Conservation (phyloP, 352 stramenopile genomes). For the Globisporangium paddicum region DNA sequence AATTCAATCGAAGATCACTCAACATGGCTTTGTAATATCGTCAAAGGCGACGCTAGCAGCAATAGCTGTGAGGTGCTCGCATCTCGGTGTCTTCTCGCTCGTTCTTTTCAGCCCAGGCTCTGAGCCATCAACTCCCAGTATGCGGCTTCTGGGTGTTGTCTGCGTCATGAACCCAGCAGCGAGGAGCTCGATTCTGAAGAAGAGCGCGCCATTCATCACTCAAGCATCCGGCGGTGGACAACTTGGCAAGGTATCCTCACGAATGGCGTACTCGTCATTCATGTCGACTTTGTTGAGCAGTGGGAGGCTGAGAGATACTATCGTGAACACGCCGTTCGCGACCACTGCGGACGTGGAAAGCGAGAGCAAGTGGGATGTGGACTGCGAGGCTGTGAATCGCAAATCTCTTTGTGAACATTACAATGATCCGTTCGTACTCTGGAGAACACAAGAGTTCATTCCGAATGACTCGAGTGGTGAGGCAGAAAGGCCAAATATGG, state of each 20-base stretch:
- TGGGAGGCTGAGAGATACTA: neutral
- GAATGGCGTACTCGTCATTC: neutral
- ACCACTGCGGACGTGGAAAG: constrained; percentile 7
- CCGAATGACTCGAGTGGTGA: neutral
- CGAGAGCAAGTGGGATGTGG: constrained; percentile 1
- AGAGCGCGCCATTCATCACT: neutral
- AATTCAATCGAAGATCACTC: neutral
- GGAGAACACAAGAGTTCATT: neutral
- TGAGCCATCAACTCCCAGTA: neutral
- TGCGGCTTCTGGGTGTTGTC: neutral
- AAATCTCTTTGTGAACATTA: neutral
- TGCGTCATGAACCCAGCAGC: neutral
- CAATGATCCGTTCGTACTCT: constrained; percentile 9
- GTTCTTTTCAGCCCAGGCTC: neutral
- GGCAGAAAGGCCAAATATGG: neutral
- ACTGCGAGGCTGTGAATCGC: constrained; percentile 3
- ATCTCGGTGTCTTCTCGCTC: neutral
- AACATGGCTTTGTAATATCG: neutral
- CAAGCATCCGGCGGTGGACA: neutral
- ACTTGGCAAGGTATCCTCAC: neutral
- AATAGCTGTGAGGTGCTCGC: no score
- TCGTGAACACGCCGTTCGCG: constrained; percentile 7
- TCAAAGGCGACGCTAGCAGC: neutral
- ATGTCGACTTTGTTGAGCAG: constrained; percentile 4
- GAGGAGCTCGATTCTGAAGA: neutral